These are phyloP conservation scores for Agrostemma githago DNA, from an alignment of 148 eudicot genomes.

Conservation along the genomic window DNA sequence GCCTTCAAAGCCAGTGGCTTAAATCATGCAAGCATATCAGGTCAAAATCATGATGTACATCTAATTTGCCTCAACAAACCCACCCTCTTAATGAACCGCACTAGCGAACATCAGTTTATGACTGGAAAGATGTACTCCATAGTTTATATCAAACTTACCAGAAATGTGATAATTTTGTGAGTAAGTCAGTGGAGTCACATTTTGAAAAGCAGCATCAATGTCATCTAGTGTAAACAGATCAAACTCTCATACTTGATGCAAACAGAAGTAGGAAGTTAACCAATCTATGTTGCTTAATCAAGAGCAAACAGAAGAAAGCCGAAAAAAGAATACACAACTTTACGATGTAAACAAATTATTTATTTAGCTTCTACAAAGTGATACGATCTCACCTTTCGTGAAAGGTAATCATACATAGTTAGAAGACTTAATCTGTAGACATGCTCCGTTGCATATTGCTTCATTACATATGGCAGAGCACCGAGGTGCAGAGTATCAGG, in stretches of 20 bases:
- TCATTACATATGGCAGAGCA: slow-evolving; percentile 91
- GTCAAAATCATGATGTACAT: slow-evolving; percentile 6
- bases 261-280: slow-evolving; percentile 23
- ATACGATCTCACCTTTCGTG: slow-evolving; percentile 66
- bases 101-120: not conserved
- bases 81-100: not conserved
- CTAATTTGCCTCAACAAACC: slow-evolving; percentile 3
- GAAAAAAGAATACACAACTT: not conserved
- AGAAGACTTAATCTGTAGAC: slow-evolving; percentile 80
- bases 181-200: slow-evolving; percentile 73
- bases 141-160: slow-evolving; percentile 41
- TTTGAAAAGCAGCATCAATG: slow-evolving; percentile 86
- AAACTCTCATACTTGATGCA: slow-evolving; percentile 97
- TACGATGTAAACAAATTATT: not conserved
- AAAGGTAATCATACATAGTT: slow-evolving; percentile 89
- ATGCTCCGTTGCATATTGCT: slow-evolving; percentile 82
- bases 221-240: slow-evolving; percentile 95
- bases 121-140: not conserved
- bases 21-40: not conserved
- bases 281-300: not conserved
- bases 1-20: not conserved
- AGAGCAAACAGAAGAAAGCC: not conserved
- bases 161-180: slow-evolving; percentile 84
- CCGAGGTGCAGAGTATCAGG: slow-evolving; percentile 94
- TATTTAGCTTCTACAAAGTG: not conserved